Evolutionary conservation across 176 grass and related monocot species (phyloP), one percentile per base, ranked within the genome.

Genomic region (Poa pratensis): DNA sequence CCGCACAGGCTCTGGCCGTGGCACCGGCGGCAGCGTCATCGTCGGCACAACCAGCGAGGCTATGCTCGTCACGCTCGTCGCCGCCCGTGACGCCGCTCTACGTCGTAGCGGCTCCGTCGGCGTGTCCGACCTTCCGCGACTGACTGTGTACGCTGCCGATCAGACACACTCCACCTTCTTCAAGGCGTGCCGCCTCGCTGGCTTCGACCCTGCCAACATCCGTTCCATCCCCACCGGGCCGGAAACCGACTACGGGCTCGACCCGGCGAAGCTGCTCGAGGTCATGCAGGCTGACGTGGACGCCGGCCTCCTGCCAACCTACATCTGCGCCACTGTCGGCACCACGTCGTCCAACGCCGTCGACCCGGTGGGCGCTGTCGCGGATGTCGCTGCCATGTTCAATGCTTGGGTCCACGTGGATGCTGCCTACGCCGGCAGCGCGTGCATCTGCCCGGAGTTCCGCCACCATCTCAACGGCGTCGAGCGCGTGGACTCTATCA

Each of bases 131-230:
- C 14, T 73, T 0, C 69, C 69, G 5, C 42, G 69, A 0, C 45
- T 73, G 6, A 24, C 13, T 16, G 69, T 73, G 2, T 73, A 73
- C 0, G 69, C 69, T 17, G 69, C 69, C 13, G 69, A 73, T 13
- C 69, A 73, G 6, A 73, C 69, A 0, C 69, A 73, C 42, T 73
- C 69, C 42, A 73, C 69, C 12, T 73, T 73, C 69, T 73, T 73
- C 42, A 73, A 49, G 69, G 69, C 69, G 1, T 73, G 69, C 5
- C 69, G 69, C 13, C 69, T 73, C n/a, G 69, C 69, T 1, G 69
- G 69, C 0, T 73, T 73, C 2, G 69, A 73, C 22, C 69, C 69
- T 0, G 69, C 69, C 0, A 45, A 73, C 13, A 73, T 73, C 22
- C 42, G 69, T 1, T 73, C 69, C 42, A 49, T 73, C 42, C 42